These are phyloP conservation scores for Trichomonascaceae sp. DNA, from an alignment of 1,139 yeast genomes.

Conservation along the genomic window DNA sequence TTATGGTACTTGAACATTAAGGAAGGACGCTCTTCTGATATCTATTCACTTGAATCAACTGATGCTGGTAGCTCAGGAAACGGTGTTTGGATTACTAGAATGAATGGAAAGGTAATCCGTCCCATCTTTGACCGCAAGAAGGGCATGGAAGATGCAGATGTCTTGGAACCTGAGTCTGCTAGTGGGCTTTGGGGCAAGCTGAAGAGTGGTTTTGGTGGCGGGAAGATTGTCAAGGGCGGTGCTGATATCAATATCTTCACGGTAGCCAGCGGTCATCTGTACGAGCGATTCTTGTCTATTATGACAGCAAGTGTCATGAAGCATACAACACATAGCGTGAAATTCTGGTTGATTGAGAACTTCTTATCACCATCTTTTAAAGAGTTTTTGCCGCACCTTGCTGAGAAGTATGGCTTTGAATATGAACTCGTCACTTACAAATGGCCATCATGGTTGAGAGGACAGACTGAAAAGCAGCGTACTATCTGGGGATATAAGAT, in stretches of 20 bases:
- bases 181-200: slow-evolving; percentile 1
- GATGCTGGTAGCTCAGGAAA: slow-evolving; percentile 34
- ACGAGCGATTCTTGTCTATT: slow-evolving; percentile 65
- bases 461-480: slow-evolving; percentile 70
- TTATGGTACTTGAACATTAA: slow-evolving; percentile 47
- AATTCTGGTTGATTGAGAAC: slow-evolving; percentile 85
- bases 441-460: slow-evolving; percentile 89
- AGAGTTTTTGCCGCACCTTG: slow-evolving; percentile 52
- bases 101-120: slow-evolving; percentile 42
- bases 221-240: slow-evolving; percentile 7
- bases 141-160: slow-evolving; percentile 39
- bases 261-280: slow-evolving; percentile 71
- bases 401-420: slow-evolving; percentile 51
- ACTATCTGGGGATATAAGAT: slow-evolving; percentile 86
- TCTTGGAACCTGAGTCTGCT: slow-evolving; percentile 23
- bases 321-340: slow-evolving; percentile 56
- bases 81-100: slow-evolving; percentile 27
- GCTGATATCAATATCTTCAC: slow-evolving; percentile 78
- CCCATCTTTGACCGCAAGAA: slow-evolving; percentile 43
- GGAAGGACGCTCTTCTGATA: slow-evolving; percentile 37
- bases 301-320: slow-evolving; percentile 75
- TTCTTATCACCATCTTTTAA: slow-evolving; percentile 67
- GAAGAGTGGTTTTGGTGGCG: slow-evolving; percentile 1
- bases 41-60: slow-evolving; percentile 38
- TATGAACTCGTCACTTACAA: slow-evolving; percentile 73